Evolutionary conservation across 2,329 filamentous ascomycete genomes (phyloP).

Genomic region (Fusarium xylarioides): DNA sequence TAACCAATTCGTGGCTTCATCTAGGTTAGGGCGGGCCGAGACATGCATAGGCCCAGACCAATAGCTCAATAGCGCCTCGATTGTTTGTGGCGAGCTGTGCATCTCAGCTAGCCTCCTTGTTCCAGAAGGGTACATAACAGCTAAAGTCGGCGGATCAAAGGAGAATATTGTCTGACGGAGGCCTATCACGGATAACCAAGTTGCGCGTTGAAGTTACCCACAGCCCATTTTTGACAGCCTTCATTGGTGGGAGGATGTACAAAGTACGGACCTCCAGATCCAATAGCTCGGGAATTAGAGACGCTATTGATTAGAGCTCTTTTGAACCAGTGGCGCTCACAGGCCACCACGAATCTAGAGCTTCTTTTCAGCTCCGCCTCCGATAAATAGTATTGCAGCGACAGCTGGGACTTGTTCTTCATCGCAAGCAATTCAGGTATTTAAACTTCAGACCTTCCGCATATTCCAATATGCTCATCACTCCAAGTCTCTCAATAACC

Average conservation of each 20-base stretch:
- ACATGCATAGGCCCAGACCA: background rate
- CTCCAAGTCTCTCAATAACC: rapidly evolving
- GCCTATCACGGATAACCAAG: background rate
- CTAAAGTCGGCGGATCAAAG: rapidly evolving
- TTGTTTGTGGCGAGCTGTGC: background rate
- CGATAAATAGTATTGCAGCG: background rate
- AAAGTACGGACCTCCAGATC: background rate
- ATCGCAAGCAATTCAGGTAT: background rate
- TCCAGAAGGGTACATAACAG: rapidly evolving
- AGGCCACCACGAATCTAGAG: background rate
- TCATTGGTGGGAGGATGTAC: background rate
- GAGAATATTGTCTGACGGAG: rapidly evolving
- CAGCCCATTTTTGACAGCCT: background rate
- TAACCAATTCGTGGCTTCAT: background rate
- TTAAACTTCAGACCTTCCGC: background rate
- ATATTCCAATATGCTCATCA: rapidly evolving
- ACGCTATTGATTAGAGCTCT: background rate
- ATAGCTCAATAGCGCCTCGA: background rate
- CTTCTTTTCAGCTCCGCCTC: background rate
- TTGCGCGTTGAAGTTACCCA: rapidly evolving
- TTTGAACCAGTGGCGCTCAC: background rate
- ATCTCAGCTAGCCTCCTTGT: background rate
- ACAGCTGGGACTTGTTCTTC: background rate
- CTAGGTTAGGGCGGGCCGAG: background rate
- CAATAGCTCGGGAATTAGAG: background rate